phyloP scores from a whole-genome alignment of 352 stramenopile species.

The Phytophthora pisi region DNA sequence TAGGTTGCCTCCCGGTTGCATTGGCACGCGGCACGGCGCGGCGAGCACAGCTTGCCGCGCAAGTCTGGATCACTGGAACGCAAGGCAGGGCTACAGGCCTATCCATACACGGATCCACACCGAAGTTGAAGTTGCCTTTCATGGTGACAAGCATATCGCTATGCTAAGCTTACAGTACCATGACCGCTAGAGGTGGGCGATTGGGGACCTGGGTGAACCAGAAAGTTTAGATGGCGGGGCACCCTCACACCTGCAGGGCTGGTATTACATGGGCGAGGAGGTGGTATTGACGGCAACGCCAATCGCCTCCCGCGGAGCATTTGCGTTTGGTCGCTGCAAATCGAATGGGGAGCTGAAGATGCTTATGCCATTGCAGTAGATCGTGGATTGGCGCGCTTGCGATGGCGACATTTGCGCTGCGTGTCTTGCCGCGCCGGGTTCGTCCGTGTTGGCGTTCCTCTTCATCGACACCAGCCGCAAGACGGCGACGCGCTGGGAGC shows the following conservation, averaged over 20 bases:
- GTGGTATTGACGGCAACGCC: not conserved
- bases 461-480: too few species aligned
- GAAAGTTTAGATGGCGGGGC: too few species aligned
- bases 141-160: slow-evolving; percentile 4
- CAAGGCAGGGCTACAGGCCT: slow-evolving; percentile 13
- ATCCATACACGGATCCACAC: slow-evolving; percentile 14
- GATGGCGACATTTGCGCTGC: too few species aligned
- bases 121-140: slow-evolving; percentile 26
- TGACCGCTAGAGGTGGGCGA: too few species aligned
- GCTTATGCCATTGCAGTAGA: not conserved
- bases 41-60: slow-evolving; percentile 1
- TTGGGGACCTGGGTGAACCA: not conserved
- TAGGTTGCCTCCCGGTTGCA: not conserved
- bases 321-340: slow-evolving; percentile 23
- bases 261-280: slow-evolving; percentile 6
- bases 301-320: slow-evolving; percentile 18
- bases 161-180: too few species aligned
- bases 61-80: slow-evolving; percentile 11
- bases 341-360: slow-evolving; percentile 18
- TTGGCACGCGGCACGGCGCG: slow-evolving; percentile 15
- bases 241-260: too few species aligned
- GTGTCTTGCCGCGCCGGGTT: too few species aligned
- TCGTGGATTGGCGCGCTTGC: too few species aligned
- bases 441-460: too few species aligned
- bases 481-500: too few species aligned